Evolutionary conservation across 2,329 filamentous ascomycete species (phyloP), one percentile per base, ranked within the genome.

Genomic region (Colletotrichum tabaci): DNA sequence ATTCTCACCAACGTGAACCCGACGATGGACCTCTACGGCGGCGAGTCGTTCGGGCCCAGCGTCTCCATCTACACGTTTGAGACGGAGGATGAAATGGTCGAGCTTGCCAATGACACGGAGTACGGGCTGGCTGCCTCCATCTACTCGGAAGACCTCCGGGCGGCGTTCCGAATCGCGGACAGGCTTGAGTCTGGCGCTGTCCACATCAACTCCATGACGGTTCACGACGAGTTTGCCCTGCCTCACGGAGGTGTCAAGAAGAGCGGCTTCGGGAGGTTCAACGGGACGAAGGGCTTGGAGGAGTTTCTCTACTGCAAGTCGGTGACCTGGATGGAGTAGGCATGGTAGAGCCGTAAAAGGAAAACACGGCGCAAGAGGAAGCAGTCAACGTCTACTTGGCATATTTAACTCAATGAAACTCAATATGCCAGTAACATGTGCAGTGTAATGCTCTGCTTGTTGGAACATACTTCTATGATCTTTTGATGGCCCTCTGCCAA

Each of bases 101-200:
- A 85, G 40, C 83, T 96, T 21, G 93, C 94, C 16, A 97, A 97
- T 77, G 93, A 96, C 76, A 94, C 92, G 1, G 92, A 94, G 61
- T 96, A 95, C 78, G 94, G 94, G 4, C 86, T 97, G 12, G 85
- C 86, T 2, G 87, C 90, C 3, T 88, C 93, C 0, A 88, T 97
- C 2, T 97, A 94, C 79, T 95, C 93, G 0, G 84, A 88, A 74
- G 90, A 94, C 77, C 81, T 96, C 63, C 82, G 85, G 61, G 83
- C 85, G 52, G 91, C 86, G 0, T 78, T 93, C 73, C 83, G 87
- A 6, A 80, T 93, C n/a, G 90, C 91, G 6, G 86, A 83, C 74
- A 84, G 86, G 71, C 89, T 93, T 69, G 90, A 96, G 78, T 87
- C 88, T 35, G 94, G 90, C 8, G 88, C 89, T 2, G 89, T 91